A percentile compares a stretch with the other conserved stretches of the same genome.
Evolutionary conservation across 768 basidiomycete species (phyloP).

Genomic region (Suillus decipiens): DNA sequence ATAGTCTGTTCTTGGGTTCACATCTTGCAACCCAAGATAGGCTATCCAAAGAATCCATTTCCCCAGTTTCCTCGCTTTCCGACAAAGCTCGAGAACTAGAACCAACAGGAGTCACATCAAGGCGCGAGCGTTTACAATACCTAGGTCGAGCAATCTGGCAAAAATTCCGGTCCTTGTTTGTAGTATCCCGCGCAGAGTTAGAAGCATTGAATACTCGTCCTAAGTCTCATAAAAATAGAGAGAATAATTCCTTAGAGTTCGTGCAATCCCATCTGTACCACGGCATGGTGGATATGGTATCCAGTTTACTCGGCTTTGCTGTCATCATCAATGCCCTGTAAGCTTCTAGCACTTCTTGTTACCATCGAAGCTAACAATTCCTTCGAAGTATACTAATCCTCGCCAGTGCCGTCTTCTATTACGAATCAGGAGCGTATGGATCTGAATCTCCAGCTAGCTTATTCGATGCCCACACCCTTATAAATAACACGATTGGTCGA

Average conservation of each 20-base stretch:
- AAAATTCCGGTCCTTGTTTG: constrained; percentile 24
- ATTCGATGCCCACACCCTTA: constrained; percentile 81
- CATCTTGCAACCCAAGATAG: constrained; percentile 84
- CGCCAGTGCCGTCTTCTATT: constrained; percentile 81
- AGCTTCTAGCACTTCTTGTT: constrained; percentile 22
- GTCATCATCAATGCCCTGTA: constrained; percentile 86
- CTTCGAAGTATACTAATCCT: constrained; percentile 71
- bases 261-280: constrained; percentile 66
- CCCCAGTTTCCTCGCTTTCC: constrained; percentile 9
- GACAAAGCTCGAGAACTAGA: neutral
- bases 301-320: constrained; percentile 78
- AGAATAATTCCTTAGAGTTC: constrained; percentile 58
- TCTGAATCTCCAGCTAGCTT: constrained; percentile 61
- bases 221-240: constrained; percentile 51
- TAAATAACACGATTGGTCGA: constrained; percentile 65
- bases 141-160: neutral
- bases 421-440: constrained; percentile 43
- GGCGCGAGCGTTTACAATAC: constrained; percentile 4
- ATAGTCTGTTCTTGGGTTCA: constrained; percentile 88
- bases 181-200: constrained; percentile 25
- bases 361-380: constrained; percentile 2
- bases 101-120: constrained; percentile 1
- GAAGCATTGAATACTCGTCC: constrained; percentile 28
- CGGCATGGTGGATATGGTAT: constrained; percentile 63
- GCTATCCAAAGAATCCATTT: constrained; percentile 39